Evolutionary conservation across 1,284 basidiomycete species (phyloP).

Genomic region (Termitomyces sp.): DNA sequence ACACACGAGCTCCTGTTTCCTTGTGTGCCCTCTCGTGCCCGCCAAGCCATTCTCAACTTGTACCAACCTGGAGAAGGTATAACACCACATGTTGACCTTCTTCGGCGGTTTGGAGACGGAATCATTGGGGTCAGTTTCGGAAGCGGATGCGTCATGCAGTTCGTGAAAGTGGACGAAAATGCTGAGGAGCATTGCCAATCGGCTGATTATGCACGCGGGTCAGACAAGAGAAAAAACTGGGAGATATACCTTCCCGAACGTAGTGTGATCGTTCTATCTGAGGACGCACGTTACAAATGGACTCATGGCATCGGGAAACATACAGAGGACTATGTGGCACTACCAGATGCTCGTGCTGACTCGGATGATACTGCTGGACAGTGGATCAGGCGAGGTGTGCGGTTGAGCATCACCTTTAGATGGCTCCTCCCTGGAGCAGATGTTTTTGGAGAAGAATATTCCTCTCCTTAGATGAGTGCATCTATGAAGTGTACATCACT

Average conservation of each 20-base stretch:
- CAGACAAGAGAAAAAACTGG: constrained; percentile 19
- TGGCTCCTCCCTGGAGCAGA: constrained; percentile 77
- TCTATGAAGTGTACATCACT: not conserved
- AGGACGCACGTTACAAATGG: constrained; percentile 67
- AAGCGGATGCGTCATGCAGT: constrained; percentile 71
- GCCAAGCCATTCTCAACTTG: constrained; percentile 77
- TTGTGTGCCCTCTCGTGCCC: constrained; percentile 38
- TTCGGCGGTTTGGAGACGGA: constrained; percentile 72
- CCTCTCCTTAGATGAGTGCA: constrained; percentile 1
- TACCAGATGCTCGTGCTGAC: constrained; percentile 26
- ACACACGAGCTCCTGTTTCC: constrained; percentile 55
- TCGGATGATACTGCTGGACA: constrained; percentile 22
- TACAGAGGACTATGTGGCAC: constrained; percentile 32
- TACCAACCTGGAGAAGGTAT: constrained; percentile 80
- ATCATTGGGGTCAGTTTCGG: constrained; percentile 76
- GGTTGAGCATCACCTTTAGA: constrained; percentile 75
- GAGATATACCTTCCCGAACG: constrained; percentile 61
- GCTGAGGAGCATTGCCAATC: constrained; percentile 1
- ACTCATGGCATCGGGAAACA: constrained; percentile 36
- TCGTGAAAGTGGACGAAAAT: constrained; percentile 32
- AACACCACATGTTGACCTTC: constrained; percentile 71
- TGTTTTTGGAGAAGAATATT: constrained; percentile 47
- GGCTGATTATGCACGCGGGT: not conserved
- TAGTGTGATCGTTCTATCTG: constrained; percentile 66
- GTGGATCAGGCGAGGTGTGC: constrained; percentile 48